Conservation (phyloP, 768 basidiomycete genomes). For the Tylopilus rubrobrunneus region DNA sequence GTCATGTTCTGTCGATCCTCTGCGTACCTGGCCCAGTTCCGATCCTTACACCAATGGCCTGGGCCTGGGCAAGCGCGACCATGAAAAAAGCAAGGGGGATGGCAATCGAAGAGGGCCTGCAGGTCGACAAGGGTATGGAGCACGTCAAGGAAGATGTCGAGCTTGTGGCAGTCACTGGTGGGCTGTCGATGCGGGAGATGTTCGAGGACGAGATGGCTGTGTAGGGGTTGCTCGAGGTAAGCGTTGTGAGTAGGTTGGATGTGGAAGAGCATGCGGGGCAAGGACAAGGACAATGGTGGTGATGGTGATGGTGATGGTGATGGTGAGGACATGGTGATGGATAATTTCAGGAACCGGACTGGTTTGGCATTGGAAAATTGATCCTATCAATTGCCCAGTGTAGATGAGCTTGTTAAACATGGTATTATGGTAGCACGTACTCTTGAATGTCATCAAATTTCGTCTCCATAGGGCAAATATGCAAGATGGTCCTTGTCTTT, state of each 20-base stretch:
- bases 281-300: not conserved
- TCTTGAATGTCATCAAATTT: not conserved
- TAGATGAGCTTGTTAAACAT: not conserved
- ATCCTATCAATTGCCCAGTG: not conserved
- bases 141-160: not conserved
- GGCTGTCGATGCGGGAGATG: conserved; percentile 5
- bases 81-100: not conserved
- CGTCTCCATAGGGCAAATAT: conserved; percentile 31
- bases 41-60: no score
- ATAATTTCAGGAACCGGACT: no score
- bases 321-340: not conserved
- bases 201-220: conserved; percentile 22
- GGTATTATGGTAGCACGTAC: conserved; percentile 8
- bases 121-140: not conserved
- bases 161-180: not conserved
- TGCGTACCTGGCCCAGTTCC: no score
- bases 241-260: not conserved
- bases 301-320: not conserved
- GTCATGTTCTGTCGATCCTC: conserved; percentile 21
- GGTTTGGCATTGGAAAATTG: not conserved
- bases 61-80: not conserved
- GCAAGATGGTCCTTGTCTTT: conserved; percentile 42
- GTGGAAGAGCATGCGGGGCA: not conserved
- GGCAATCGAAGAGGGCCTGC: conserved; percentile 7
- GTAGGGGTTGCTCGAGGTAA: conserved; percentile 19